These are phyloP conservation scores for Stagonosporopsis chrysanthemi DNA, from an alignment of 2,329 filamentous ascomycete species.

Conservation along the genomic window DNA sequence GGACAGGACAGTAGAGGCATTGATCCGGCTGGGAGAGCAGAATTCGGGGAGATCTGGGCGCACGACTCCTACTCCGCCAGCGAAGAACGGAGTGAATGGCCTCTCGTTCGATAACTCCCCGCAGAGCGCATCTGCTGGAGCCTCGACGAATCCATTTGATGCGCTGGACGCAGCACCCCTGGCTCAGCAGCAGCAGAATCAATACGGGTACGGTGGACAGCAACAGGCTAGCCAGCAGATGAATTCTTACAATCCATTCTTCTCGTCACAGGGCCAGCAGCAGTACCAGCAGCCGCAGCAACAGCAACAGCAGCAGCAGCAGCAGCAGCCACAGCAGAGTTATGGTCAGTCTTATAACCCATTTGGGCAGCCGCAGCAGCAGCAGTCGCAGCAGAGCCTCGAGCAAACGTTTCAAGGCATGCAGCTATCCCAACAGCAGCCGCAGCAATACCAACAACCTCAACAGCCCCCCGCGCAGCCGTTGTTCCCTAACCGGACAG, in stretches of 20 bases:
- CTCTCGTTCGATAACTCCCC: constrained; percentile 52
- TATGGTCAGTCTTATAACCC: constrained; percentile 23
- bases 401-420: constrained; percentile 79
- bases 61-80: constrained; percentile 55
- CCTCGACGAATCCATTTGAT: constrained; percentile 55
- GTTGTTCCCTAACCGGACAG: constrained; percentile 79
- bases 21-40: constrained; percentile 80
- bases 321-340: constrained; percentile 11
- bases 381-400: constrained; percentile 51
- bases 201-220: constrained; percentile 31
- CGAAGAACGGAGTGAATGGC: constrained; percentile 59
- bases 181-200: constrained; percentile 45
- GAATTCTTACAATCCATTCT: constrained; percentile 74
- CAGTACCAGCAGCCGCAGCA: constrained; percentile 34
- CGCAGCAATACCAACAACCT: constrained; percentile 56
- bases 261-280: constrained; percentile 50
- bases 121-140: constrained; percentile 33
- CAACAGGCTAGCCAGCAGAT: constrained; percentile 39
- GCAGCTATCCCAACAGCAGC: constrained; percentile 61
- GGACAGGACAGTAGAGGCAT: constrained; percentile 82
- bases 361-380: constrained; percentile 27
- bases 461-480: constrained; percentile 48
- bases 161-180: constrained; percentile 47
- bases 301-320: constrained; percentile 12
- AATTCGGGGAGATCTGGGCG: constrained; percentile 52